phyloP scores from a whole-genome alignment of 257 asterid species.

The Echium plantagineum region DNA sequence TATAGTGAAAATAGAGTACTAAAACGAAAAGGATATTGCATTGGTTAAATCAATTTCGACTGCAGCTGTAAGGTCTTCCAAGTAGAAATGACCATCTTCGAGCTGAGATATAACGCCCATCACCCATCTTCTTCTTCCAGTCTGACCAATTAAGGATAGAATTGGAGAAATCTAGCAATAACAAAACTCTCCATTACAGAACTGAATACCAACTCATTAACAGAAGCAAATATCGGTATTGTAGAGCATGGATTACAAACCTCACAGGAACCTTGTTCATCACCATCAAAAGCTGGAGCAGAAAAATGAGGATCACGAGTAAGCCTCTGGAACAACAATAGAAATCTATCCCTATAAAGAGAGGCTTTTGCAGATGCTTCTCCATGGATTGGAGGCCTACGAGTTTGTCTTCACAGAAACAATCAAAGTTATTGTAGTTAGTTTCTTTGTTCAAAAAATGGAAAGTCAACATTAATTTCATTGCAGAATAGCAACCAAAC shows the following conservation, averaged over 20 bases:
- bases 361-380: constrained; percentile 80
- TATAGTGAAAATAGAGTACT: neutral
- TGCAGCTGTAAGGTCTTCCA: constrained; percentile 92
- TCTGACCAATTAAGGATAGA: constrained; percentile 85
- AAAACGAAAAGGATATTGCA: constrained; percentile 76
- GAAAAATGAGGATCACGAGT: constrained; percentile 83
- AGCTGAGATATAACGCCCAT: constrained; percentile 96
- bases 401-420: constrained; percentile 38
- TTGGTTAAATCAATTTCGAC: constrained; percentile 80
- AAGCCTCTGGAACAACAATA: constrained; percentile 64
- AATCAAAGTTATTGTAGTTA: neutral
- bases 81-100: constrained; percentile 96
- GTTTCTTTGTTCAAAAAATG: constrained; percentile 1
- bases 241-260: constrained; percentile 21
- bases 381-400: constrained; percentile 71
- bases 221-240: neutral
- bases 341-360: constrained; percentile 77
- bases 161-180: constrained; percentile 66
- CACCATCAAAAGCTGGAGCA: constrained; percentile 59
- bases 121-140: constrained; percentile 75
- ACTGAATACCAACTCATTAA: neutral
- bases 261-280: constrained; percentile 77
- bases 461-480: too few species aligned
- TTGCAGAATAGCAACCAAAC: too few species aligned
- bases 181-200: neutral